Percentiles rank a stretch among this genome's conserved stretches.
Evolutionary conservation across 192 early-diverging fungal species (phyloP).

Genomic region (Mortierella claussenii): DNA sequence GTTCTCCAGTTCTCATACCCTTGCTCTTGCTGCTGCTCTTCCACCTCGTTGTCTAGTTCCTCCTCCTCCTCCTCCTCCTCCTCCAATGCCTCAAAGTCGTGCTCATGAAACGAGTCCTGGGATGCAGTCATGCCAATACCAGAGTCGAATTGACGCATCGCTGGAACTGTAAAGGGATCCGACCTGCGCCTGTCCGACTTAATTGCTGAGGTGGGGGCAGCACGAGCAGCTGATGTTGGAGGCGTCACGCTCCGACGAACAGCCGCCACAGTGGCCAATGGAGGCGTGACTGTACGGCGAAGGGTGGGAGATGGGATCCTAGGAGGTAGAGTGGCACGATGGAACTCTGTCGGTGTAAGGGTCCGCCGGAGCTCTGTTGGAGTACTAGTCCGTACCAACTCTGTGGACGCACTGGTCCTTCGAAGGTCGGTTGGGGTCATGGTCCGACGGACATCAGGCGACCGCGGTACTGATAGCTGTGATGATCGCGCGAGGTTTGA

Average conservation of each 20-base stretch:
- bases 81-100: too few relatives aligned
- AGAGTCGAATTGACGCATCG: constrained; percentile 32
- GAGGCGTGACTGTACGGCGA: constrained; percentile 8
- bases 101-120: too few relatives aligned
- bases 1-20: background rate
- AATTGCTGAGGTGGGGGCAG: background rate
- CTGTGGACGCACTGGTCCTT: background rate
- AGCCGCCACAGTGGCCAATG: too few relatives aligned
- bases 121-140: constrained; percentile 25
- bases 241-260: background rate
- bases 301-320: background rate
- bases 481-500: too few relatives aligned
- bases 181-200: background rate
- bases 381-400: too few relatives aligned
- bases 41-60: background rate
- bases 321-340: background rate
- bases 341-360: background rate
- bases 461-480: too few relatives aligned
- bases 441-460: background rate
- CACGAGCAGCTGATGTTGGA: too few relatives aligned
- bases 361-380: background rate
- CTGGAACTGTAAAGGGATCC: constrained; percentile 8
- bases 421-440: background rate
- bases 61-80: constrained; percentile 8
- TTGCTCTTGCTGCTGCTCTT: background rate